A percentile compares a stretch with the other conserved stretches of the same genome.
Conservation (phyloP, 495 filamentous ascomycete genomes). For the Xylaria curta region DNA sequence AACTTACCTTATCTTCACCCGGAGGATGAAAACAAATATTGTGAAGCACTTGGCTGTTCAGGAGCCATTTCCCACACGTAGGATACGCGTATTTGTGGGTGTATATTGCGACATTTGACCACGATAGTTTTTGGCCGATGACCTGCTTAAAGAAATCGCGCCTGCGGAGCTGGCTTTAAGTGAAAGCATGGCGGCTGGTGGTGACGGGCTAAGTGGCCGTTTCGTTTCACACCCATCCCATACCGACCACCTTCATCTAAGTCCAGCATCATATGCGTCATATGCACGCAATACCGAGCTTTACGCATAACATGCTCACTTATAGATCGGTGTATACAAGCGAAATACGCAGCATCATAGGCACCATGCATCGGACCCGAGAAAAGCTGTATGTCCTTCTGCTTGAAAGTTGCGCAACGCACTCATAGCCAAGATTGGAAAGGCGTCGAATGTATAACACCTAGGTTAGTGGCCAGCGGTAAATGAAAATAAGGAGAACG, state of each 20-base stretch:
- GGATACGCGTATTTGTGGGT: not conserved
- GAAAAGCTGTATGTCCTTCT: not conserved
- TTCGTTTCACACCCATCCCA: not conserved
- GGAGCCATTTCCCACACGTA: not conserved
- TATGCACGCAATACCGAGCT: not conserved
- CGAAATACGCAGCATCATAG: not conserved
- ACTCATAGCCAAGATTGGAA: not conserved
- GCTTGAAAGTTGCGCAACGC: not conserved
- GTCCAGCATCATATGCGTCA: not conserved
- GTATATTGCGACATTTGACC: not conserved
- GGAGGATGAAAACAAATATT: not conserved
- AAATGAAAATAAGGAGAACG: no score
- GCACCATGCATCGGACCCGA: not conserved
- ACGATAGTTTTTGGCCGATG: not conserved
- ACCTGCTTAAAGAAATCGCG: not conserved
- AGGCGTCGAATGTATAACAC: no score
- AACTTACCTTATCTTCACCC: not conserved
- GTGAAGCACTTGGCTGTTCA: not conserved
- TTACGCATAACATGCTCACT: not conserved
- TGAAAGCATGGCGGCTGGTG: no score
- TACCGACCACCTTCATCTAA: not conserved
- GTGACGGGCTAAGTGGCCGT: not conserved
- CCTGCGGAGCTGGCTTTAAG: not conserved
- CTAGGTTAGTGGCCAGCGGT: no score
- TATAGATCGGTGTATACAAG: slow-evolving; percentile 1